Conservation (phyloP, 129 eudicot species). For the Daucus carota region DH1_v3.0 NC_030385.2:34978001-34978500, state of each 20-base stretch:
- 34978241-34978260: not conserved
- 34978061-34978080: too few relatives aligned
- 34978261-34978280: not conserved
- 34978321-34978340: not conserved
- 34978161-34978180: not conserved
- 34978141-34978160: too few relatives aligned
- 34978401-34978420: not conserved
- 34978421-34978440: conserved; percentile 2
- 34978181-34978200: conserved; percentile 5
- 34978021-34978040: too few relatives aligned
- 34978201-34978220: conserved; percentile 5
- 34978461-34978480: not conserved
- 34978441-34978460: not conserved
- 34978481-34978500: not conserved
- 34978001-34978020: too few relatives aligned
- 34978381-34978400: not conserved
- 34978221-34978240: conserved; percentile 5
- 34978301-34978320: conserved; percentile 1
- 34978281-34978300: not conserved
- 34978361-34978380: not conserved
- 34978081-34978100: too few relatives aligned
- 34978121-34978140: too few relatives aligned
- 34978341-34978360: not conserved
- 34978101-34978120: not conserved
- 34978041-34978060: too few relatives aligned